Base-by-base conservation (phyloP, 148 eudicot genomes). In the Nepenthes gracilis region DNA sequence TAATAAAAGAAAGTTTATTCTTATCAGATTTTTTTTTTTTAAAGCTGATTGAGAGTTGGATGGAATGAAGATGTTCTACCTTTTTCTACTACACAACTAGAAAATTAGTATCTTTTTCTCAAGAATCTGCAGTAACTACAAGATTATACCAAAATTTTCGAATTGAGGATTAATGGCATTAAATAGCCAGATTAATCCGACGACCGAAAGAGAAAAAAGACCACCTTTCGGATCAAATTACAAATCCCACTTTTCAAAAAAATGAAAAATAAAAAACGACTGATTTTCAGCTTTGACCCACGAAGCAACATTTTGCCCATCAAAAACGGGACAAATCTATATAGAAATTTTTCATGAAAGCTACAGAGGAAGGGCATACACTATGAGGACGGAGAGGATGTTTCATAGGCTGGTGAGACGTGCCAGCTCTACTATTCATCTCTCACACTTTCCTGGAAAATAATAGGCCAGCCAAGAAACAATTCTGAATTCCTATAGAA, bases 381-480 rank as follows among this genome's bases (percentile, higher is more conserved):
- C 36, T 33, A 55, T 10, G 58, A 55, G 12, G 58, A 23, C 9
- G 8, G 36, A 32, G 58, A 10, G 35, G 58, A 55, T 33, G 36
- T 35, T 33, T 55, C 58, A 33, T 2, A 33, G 36, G 35, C 13
- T 32, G 58, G 33, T 33, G 35, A 55, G 58, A 55, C 58, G 58
- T 55, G 58, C 58, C 2, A 2, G 35, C 58, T 55, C 58, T 55
- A 2, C 58, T 55, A 49, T n/a, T 49, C 53, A 49, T 49, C 4
- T 40, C 45, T 40, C 45, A 3, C 4, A 40, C 45, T 40, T 40
- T 40, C 45, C 45, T 40, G 45, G 45, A 40, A 40, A 40, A 3
- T 40, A 3, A 40, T 4, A 40, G 45, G 45, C 45, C 45, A 40
- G 45, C 45, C 4, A 40, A 40, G 45, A 40, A 40, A 40, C 4